Evolutionary conservation across 495 filamentous ascomycete species (phyloP), one percentile per base, ranked within the genome.

Genomic region (Entonaema liquescens): DNA sequence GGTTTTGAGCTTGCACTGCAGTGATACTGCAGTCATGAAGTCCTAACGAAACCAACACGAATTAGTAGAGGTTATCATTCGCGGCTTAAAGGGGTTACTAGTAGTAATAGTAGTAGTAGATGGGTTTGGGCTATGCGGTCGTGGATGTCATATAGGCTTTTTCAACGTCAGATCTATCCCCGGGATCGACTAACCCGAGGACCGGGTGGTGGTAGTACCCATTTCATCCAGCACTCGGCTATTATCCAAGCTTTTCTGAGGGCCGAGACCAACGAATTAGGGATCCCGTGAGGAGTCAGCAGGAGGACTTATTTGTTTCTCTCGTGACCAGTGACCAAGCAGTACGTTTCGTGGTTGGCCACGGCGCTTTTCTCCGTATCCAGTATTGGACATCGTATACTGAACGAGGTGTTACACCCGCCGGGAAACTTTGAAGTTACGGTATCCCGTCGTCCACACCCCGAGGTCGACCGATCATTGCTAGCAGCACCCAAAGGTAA

Each of bases 21-120:
- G 74, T 35, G 88, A 83, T 19, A 90, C 81, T 23, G 80, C 79
- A 25, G 84, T 86, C 88, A 89, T 89, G 76, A 89, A 90, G 60
- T 84, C 84, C 87, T 89, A 49, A 29, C 7, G 53, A 33, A 61
- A 26, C 64, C 62, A 65, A 42, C 15, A 29, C 55, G 6, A 28
- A 63, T 74, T 74, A 74, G 71, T 54, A 25, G 47, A 62, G 35
- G 5, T n/a, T n/a, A 29, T 64, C 56, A 47, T 38, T 58, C 19
- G 21, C 31, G 31, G 29, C 62, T 53, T 3, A 33, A 33, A 5
- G 19, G 33, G 12, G 5, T 33, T 7, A 7, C 31, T 33, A 33
- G 31, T 33, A 33, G 31, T 5, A 31, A 31, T 33, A 33, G 31
- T n/a, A n/a, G 31, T 33, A 33, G 31, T 54, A 21, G 42, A 49